Percentiles rank a stretch among this genome's conserved stretches.
Evolutionary conservation across 768 basidiomycete genomes (phyloP).

Genomic region (Strobilomyces dryophilus): DNA sequence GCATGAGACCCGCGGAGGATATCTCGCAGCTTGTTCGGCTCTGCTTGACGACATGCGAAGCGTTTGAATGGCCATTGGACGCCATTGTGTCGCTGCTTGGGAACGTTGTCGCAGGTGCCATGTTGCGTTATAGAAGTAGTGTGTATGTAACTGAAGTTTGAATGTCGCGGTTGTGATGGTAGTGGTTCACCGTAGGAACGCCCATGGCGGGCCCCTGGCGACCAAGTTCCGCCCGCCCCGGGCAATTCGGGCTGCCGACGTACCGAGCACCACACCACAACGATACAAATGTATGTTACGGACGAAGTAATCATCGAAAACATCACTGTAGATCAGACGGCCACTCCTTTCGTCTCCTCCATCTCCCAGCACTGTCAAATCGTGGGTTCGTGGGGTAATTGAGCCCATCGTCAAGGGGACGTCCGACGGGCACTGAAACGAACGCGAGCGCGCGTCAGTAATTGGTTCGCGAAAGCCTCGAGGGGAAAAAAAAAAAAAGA

Average conservation of each 20-base stretch:
- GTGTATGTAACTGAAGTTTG: not conserved
- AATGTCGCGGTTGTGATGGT: slow-evolving; percentile 1
- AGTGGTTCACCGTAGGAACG: slow-evolving; percentile 1
- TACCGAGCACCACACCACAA: not conserved
- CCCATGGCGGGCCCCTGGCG: not conserved
- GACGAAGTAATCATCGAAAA: not conserved
- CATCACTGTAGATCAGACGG: slow-evolving; percentile 56
- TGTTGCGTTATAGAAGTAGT: slow-evolving; percentile 3
- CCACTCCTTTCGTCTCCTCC: slow-evolving; percentile 68
- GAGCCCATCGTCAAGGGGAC: slow-evolving; percentile 53
- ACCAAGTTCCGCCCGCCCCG: slow-evolving; percentile 21
- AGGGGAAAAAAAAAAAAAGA: slow-evolving; percentile 23
- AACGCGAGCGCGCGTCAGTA: slow-evolving; percentile 6
- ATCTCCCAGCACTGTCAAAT: slow-evolving; percentile 65
- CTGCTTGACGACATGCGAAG: slow-evolving; percentile 14
- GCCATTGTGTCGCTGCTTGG: not conserved
- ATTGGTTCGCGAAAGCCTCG: not conserved
- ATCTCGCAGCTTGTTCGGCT: slow-evolving; percentile 22
- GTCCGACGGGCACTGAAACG: slow-evolving; percentile 47
- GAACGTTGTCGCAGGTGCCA: slow-evolving; percentile 24
- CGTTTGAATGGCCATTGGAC: slow-evolving; percentile 15
- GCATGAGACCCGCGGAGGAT: slow-evolving; percentile 68
- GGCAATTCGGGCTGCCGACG: not conserved
- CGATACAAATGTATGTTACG: not conserved
- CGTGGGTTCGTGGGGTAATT: slow-evolving; percentile 67